phyloP scores from a whole-genome alignment of 179 eudicot genomes.

The Spinacia oleracea region DNA sequence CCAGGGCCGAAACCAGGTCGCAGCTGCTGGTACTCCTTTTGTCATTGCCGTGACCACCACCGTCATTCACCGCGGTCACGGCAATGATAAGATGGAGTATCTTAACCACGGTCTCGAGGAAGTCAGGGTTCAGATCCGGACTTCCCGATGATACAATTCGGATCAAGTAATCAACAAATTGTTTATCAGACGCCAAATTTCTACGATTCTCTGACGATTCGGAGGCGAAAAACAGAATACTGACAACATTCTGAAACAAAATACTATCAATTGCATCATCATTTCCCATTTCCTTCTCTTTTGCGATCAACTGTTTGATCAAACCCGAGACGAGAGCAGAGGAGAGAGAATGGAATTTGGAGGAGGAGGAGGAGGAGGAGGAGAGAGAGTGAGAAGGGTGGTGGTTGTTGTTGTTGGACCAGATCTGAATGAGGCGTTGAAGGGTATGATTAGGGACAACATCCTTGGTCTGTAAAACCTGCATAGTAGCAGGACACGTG shows the following conservation, averaged over 20 bases:
- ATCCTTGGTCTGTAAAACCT: slow-evolving; percentile 52
- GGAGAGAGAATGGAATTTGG: slow-evolving; percentile 15
- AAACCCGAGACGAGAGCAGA: slow-evolving; percentile 22
- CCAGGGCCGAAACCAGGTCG: background rate
- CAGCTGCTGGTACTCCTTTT: background rate
- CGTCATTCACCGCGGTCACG: background rate
- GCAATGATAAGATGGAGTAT: slow-evolving; percentile 29
- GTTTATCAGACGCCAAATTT: slow-evolving; percentile 22
- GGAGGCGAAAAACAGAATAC: slow-evolving; percentile 43
- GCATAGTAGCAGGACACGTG: slow-evolving; percentile 96
- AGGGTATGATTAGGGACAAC: slow-evolving; percentile 81
- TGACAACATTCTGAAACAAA: slow-evolving; percentile 14
- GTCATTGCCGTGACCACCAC: slow-evolving; percentile 6
- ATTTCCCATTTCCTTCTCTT: background rate
- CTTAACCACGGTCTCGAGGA: slow-evolving; percentile 36
- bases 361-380: slow-evolving; percentile 12
- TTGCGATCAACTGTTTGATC: background rate
- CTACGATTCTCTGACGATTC: slow-evolving; percentile 42
- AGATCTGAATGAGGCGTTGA: slow-evolving; percentile 77
- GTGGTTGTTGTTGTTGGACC: slow-evolving; percentile 43
- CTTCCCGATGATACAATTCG: slow-evolving; percentile 4
- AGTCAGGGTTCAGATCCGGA: slow-evolving; percentile 13
- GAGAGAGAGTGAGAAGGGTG: background rate
- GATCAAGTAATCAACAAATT: slow-evolving; percentile 31
- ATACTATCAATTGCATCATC: background rate